A percentile compares a stretch with the other conserved stretches of the same genome.
phyloP scores from a whole-genome alignment of 768 basidiomycete genomes.

The Mycena vulgaris region DNA sequence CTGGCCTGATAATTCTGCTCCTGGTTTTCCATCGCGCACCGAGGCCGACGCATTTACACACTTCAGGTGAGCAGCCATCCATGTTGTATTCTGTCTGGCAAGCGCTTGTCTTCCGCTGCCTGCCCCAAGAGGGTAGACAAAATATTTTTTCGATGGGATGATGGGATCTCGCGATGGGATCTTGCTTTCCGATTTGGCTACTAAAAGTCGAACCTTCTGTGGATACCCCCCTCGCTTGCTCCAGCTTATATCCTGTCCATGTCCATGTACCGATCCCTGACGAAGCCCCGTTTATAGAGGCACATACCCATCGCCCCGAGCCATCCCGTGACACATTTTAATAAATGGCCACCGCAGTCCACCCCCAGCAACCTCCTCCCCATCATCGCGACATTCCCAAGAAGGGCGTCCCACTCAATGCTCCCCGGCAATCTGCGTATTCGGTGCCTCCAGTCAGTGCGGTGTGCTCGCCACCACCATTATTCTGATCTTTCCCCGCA shows the following conservation, averaged over 20 bases:
- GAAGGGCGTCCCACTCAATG: slow-evolving; percentile 34
- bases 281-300: slow-evolving; percentile 33
- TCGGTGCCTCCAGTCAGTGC: slow-evolving; percentile 40
- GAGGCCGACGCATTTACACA: neutral
- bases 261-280: slow-evolving; percentile 30
- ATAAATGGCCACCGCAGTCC: slow-evolving; percentile 38
- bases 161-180: neutral
- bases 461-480: neutral
- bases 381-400: slow-evolving; percentile 34
- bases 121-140: slow-evolving; percentile 11
- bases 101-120: too few relatives aligned
- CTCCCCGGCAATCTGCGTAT: slow-evolving; percentile 29
- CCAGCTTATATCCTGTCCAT: slow-evolving; percentile 28
- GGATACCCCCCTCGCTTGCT: neutral
- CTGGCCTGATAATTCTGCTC: slow-evolving; percentile 30
- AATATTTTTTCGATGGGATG: slow-evolving; percentile 18
- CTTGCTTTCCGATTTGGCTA: neutral
- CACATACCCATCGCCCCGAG: slow-evolving; percentile 20
- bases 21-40: neutral
- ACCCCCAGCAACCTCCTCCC: slow-evolving; percentile 27
- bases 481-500: slow-evolving; percentile 17
- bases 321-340: slow-evolving; percentile 29
- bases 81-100: too few relatives aligned
- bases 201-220: slow-evolving; percentile 14
- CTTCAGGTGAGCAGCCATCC: slow-evolving; percentile 23